Evolutionary conservation across 2,329 filamentous ascomycete species (phyloP), one percentile per base, ranked within the genome.

Genomic region (Aspergillus luchuensis): DNA sequence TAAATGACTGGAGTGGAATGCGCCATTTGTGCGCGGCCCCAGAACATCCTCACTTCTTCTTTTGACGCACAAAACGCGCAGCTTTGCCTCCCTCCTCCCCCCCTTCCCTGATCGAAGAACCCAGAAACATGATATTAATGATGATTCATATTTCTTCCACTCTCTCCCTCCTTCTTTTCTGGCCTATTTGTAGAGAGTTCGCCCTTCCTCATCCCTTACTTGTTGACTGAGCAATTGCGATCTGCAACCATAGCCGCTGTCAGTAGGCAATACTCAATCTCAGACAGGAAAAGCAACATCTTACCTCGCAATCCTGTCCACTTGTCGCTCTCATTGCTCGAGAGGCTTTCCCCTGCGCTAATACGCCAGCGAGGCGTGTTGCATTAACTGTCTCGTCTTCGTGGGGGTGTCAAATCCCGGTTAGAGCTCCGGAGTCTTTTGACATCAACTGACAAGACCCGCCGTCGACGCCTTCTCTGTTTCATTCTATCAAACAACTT

Each of bases 21-120:
- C 69, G 73, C 64, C 60, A 73, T 73, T 76, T 75, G 71, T 74
- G 73, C 73, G 73, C 70, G 41, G 55, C 71, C 67, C 33, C 68
- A 66, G 63, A 59, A 43, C 54, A 39, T 48, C n/a, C 58, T 28
- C 33, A 23, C 55, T 38, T 53, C 52, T 48, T 21, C 13, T 54
- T 52, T 55, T 13, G 33, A 62, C 72, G 72, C 73, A 73, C 66
- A 75, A 75, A 74, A 66, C 45, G 50, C 73, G 69, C 73, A 74
- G 64, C 63, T 60, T 41, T 61, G 57, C 58, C 56, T 52, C 62
- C 61, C 55, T 61, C 25, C 25, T 28, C 25, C 23, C 6, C 7
- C 23, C 5, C 30, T 36, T 36, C 11, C 11, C 33, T 36, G 11
- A 56, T 45, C 19, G 43, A 58, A 30, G 59, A 52, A 62, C 58